Evolutionary conservation across 805 yeast genomes (phyloP).

Genomic region (Kurtzmaniella cleridarum): DNA sequence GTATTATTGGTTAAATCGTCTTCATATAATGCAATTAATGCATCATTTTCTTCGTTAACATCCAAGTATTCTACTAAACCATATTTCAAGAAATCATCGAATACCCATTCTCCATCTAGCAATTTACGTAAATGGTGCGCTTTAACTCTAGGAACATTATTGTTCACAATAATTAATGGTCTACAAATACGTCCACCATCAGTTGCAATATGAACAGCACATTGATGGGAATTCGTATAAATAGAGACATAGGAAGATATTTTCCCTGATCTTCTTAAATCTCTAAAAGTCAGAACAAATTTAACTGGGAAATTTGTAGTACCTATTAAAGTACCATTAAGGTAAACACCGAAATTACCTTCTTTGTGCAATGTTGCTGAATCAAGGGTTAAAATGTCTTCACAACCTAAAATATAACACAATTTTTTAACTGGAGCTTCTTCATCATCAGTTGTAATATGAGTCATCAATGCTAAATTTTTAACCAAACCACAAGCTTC

Average conservation of each 20-base stretch:
- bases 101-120: slow-evolving; percentile 67
- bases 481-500: slow-evolving; percentile 99
- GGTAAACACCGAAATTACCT: slow-evolving; percentile 78
- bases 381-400: slow-evolving; percentile 74
- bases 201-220: slow-evolving; percentile 94
- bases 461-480: slow-evolving; percentile 96
- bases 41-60: slow-evolving; percentile 95
- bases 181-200: slow-evolving; percentile 99
- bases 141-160: slow-evolving; percentile 64
- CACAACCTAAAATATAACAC: slow-evolving; percentile 84
- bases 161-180: slow-evolving; percentile 78
- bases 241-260: slow-evolving; percentile 89
- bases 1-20: slow-evolving; percentile 42
- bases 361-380: slow-evolving; percentile 73
- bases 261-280: slow-evolving; percentile 75
- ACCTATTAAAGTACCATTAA: slow-evolving; percentile 94
- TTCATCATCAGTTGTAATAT: slow-evolving; percentile 96
- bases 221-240: slow-evolving; percentile 82
- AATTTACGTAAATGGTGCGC: slow-evolving; percentile 64
- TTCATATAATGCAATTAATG: slow-evolving; percentile 87
- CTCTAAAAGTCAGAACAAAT: slow-evolving; percentile 75
- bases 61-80: slow-evolving; percentile 95
- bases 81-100: slow-evolving; percentile 80
- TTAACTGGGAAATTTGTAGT: slow-evolving; percentile 81
- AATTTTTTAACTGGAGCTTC: slow-evolving; percentile 78